Evolutionary conservation across 305 asterid species (phyloP), one percentile per base, ranked within the genome.

Genomic region (Striga hermonthica): DNA sequence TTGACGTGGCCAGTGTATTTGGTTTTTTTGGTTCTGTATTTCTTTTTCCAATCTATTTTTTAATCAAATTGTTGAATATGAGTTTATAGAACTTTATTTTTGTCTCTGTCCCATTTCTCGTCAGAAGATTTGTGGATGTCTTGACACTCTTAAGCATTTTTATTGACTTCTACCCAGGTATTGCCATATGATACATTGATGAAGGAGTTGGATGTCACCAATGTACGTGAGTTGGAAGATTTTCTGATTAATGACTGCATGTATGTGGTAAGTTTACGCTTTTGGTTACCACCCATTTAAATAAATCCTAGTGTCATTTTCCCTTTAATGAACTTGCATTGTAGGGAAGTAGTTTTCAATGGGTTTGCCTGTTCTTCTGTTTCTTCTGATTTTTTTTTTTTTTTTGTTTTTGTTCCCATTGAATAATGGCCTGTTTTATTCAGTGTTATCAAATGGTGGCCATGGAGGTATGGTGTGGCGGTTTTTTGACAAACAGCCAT

Each of bases 201-300:
- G 90, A 83, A 72, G 72, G 99, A 90, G 78, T 72, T 94, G 86
- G 99, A 94, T 81, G 86, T 94, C 65, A 73, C 83, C 36, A 94
- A 94, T 82, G 99, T 90, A 55, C 96, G 98, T 0, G 90, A 86
- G 69, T 87, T 94, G 75, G 99, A 94, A 78, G 99, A 94, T 84
- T 94, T 94, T 75, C 95, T 94, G 73, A 94, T 94, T 62, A 94
- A 90, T 65, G 86, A 88, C 86, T 94, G 99, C 84, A 90, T 94
- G 98, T 89, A 94, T 80, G 95, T 82, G 95, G 99, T 94, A 82
- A 71, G 99, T 76, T 65, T 66, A 54, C 57, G 35, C 53, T 71
- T 66, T 62, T 35, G 13, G 3, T 54, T 56, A 28, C 60, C 50
- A 6, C 37, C 31, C 66, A 45, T 40, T 53, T 50, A 22, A 22